Evolutionary conservation across 176 grass and related monocot species (phyloP).

Genomic region (Musa schizocarpa): DNA sequence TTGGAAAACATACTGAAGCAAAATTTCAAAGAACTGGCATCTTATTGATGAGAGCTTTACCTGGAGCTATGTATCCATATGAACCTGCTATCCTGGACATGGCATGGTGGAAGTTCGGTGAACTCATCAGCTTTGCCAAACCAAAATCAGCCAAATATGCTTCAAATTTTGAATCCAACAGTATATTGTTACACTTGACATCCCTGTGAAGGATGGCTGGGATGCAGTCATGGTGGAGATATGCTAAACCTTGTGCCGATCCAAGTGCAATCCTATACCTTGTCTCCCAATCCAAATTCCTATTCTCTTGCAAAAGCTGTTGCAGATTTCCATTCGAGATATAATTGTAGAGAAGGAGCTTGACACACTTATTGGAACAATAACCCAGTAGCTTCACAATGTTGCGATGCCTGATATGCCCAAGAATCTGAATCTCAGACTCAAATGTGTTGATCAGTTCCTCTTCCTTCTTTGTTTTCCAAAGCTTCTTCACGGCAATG

Average conservation of each 20-base stretch:
- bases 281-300: conserved; percentile 76
- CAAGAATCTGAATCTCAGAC: conserved; percentile 82
- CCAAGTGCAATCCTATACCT: conserved; percentile 78
- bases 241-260: conserved; percentile 71
- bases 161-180: conserved; percentile 81
- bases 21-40: neutral
- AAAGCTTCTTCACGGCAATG: conserved; percentile 89
- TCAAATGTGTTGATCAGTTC: conserved; percentile 55
- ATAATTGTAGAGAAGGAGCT: conserved; percentile 96
- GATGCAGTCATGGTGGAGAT: conserved; percentile 87
- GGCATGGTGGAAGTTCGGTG: conserved; percentile 70
- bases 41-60: conserved; percentile 15
- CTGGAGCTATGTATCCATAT: conserved; percentile 96
- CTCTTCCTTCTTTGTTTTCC: conserved; percentile 64
- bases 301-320: conserved; percentile 68
- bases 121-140: conserved; percentile 89
- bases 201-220: conserved; percentile 83
- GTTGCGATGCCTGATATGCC: conserved; percentile 95
- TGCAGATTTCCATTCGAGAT: conserved; percentile 87
- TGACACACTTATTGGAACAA: conserved; percentile 85
- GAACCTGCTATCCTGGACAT: conserved; percentile 83
- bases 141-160: conserved; percentile 92
- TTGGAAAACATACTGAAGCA: neutral
- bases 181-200: conserved; percentile 94
- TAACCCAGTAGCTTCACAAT: conserved; percentile 89